Evolutionary conservation across 1,139 yeast genomes (phyloP).

Genomic region (Candida buenavistaensis): DNA sequence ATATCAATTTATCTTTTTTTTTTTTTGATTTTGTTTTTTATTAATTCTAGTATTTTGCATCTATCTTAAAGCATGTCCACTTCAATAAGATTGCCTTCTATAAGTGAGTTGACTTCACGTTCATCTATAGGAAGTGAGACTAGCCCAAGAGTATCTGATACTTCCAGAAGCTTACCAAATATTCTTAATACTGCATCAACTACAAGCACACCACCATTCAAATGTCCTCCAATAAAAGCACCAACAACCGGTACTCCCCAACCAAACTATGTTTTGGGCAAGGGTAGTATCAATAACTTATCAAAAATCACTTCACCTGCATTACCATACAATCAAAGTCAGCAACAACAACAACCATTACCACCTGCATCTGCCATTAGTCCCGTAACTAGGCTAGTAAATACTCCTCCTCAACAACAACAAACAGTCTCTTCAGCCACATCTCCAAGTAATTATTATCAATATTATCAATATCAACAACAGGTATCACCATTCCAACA

Average conservation of each 20-base stretch:
- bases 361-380: slow-evolving; percentile 12
- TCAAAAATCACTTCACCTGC: slow-evolving; percentile 19
- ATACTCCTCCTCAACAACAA: slow-evolving; percentile 7
- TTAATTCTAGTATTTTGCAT: no score
- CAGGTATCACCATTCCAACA: slow-evolving; percentile 4
- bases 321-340: slow-evolving; percentile 5
- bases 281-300: slow-evolving; percentile 1
- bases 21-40: background rate
- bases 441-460: slow-evolving; percentile 15
- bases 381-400: slow-evolving; percentile 2
- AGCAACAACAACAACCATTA: slow-evolving; percentile 2
- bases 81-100: slow-evolving; percentile 28
- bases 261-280: slow-evolving; percentile 5
- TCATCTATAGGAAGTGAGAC: slow-evolving; percentile 5
- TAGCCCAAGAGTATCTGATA: slow-evolving; percentile 10
- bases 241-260: slow-evolving; percentile 7
- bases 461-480: slow-evolving; percentile 11
- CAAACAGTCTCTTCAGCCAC: slow-evolving; percentile 10
- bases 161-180: slow-evolving; percentile 10
- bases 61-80: background rate
- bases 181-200: slow-evolving; percentile 2
- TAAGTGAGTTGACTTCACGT: slow-evolving; percentile 32
- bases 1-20: background rate
- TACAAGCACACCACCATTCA: slow-evolving; percentile 11
- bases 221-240: slow-evolving; percentile 14